These are phyloP conservation scores for Misopates orontium DNA, from an alignment of 257 asterid species.

Conservation along the genomic window DNA sequence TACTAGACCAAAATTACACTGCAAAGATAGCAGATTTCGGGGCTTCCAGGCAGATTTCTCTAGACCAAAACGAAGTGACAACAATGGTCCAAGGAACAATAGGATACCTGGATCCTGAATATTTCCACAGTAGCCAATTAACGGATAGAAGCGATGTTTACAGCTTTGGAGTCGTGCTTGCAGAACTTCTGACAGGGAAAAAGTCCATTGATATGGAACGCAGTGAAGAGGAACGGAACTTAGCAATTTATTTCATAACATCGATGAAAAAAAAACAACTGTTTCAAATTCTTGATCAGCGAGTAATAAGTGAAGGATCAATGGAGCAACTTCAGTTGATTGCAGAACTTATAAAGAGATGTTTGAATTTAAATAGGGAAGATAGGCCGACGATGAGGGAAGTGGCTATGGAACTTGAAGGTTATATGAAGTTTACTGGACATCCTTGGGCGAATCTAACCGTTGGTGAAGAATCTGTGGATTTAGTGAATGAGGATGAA, in stretches of 20 bases:
- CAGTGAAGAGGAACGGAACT: conserved; percentile 31
- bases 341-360: conserved; percentile 40
- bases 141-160: conserved; percentile 54
- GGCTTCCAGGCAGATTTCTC: conserved; percentile 44
- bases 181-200: conserved; percentile 44
- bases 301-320: conserved; percentile 39
- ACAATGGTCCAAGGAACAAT: conserved; percentile 54
- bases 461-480: conserved; percentile 30
- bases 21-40: conserved; percentile 59
- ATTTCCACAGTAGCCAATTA: conserved; percentile 41
- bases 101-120: conserved; percentile 54
- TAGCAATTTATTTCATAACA: conserved; percentile 31
- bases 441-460: conserved; percentile 37
- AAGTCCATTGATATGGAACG: conserved; percentile 34
- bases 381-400: conserved; percentile 52
- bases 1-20: conserved; percentile 41
- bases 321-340: conserved; percentile 35
- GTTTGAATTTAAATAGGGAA: conserved; percentile 30
- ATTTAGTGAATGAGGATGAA: conserved; percentile 24
- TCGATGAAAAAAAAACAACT: conserved; percentile 33
- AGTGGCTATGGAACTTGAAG: conserved; percentile 46
- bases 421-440: conserved; percentile 32
- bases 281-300: conserved; percentile 43
- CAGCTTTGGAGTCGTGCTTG: conserved; percentile 51
- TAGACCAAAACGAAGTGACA: conserved; percentile 48